A percentile compares a stretch with the other conserved stretches of the same genome.
Conservation (phyloP, 2,329 filamentous ascomycete species). For the Amphichorda felina region DNA sequence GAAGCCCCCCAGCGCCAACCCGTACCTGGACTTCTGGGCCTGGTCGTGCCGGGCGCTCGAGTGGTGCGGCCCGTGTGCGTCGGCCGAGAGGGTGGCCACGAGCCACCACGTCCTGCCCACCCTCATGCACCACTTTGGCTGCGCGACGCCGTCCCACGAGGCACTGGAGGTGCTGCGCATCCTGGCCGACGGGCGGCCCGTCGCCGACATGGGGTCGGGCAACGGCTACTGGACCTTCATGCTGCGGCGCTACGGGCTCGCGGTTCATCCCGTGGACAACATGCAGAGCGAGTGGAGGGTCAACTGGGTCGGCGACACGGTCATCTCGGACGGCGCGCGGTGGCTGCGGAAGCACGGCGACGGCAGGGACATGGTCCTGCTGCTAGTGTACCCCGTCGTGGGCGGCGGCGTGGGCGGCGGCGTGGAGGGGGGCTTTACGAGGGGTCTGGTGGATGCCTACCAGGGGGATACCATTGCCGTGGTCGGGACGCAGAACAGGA, state of each 20-base stretch:
- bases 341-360: conserved; percentile 40
- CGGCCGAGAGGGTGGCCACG: conserved; percentile 37
- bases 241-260: conserved; percentile 46
- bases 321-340: conserved; percentile 44
- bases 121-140: conserved; percentile 71
- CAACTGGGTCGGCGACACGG: conserved; percentile 56
- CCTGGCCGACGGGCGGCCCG: conserved; percentile 36
- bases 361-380: conserved; percentile 44
- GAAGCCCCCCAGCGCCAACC: conserved; percentile 38
- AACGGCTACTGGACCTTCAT: conserved; percentile 69
- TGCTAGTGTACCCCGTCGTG: conserved; percentile 65
- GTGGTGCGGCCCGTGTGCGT: conserved; percentile 49
- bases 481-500: conserved; percentile 62
- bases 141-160: conserved; percentile 57
- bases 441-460: conserved; percentile 47
- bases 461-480: conserved; percentile 54
- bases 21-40: conserved; percentile 55
- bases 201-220: conserved; percentile 58
- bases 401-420: conserved; percentile 52
- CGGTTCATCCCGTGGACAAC: conserved; percentile 52
- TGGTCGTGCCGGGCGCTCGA: conserved; percentile 53
- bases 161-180: conserved; percentile 46
- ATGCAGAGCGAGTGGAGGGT: conserved; percentile 56
- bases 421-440: conserved; percentile 52
- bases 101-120: conserved; percentile 61